Evolutionary conservation across 1,139 yeast genomes (phyloP), one percentile per base, ranked within the genome.

Genomic region (Suhomyces kunorum): DNA sequence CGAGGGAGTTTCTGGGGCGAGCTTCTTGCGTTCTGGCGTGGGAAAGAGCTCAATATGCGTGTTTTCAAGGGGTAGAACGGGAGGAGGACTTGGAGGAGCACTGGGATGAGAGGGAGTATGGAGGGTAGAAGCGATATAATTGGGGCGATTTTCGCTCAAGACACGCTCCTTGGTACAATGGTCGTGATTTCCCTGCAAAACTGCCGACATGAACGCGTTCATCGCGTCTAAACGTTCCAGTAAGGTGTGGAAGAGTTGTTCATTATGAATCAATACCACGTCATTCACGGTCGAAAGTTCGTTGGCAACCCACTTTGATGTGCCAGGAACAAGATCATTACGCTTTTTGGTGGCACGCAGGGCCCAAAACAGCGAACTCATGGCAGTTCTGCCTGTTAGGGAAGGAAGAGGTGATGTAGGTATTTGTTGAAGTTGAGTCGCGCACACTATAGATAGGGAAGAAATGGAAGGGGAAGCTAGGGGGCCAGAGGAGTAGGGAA

Each of bases 251-350:
- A 55, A 54, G 29, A 61, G 48, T 24, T 44, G 42, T 36, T 56
- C 61, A 28, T 57, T 50, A 36, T 51, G 53, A 3, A 55, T 47
- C n/a, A 63, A 50, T 14, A 64, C 68, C 18, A 52, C 54, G 23
- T 56, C 51, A 43, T 64, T 61, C 47, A 62, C 63, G 29, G 53
- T 54, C 34, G 58, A 53, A 32, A 68, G 47, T 43, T 65, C 68
- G 28, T 55, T 56, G 9, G 71, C 65, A 8, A 68, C 61, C 71
- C 71, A 68, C 45, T 55, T 58, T 7, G 73, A 66, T 4, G 71
- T 58, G 2, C 74, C 74, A 1, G 74, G 71, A 3, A 64, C 66
- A n/a, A 55, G 50, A 32, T 55, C 63, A 27, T 50, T 47, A 23
- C 50, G 50, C 44, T 55, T 58, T 46, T 55, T 56, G 36, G 69